Evolutionary conservation across 805 yeast species (phyloP), one percentile per base, ranked within the genome.

Genomic region (Candida maris): DNA sequence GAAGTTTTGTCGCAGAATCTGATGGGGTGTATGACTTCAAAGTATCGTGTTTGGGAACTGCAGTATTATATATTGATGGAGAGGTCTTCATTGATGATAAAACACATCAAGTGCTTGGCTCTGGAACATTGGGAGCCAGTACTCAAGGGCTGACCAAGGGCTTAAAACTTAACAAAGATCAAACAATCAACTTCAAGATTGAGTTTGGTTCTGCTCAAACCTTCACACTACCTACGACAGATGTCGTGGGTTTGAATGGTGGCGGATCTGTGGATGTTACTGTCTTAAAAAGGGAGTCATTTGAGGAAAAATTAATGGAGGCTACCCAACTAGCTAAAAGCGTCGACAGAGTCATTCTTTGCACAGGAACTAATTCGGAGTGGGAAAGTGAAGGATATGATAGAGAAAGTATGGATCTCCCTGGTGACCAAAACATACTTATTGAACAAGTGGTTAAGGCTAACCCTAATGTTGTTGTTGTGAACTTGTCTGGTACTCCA

Each of bases 341-440:
- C 2, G 75, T 56, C 19, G 82, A 77, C 42, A 73, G 73, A 50
- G 80, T 74, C 14, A 54, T 77, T n/a, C 45, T 77, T 30, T 52
- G 64, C 34, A 59, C 71, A 34, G 83, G 83, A 21, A 59, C 73
- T 42, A 65, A 69, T 44, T 56, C 58, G 22, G 80, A 74, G 25
- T 75, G 73, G 69, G 83, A 78, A 53, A 58, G 73, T 16, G 83
- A 77, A 54, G 80, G 82, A 28, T 68, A 60, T 43, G 83, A 77
- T 52, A 61, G 83, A 46, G 50, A 51, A 4, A 45, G 61, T 50
- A 60, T 77, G 72, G 64, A 65, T 28, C 60, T 75, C 23, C 83
- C 83, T 19, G 70, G 71, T 8, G 44, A 49, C 29, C 66, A 71
- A 16, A 64, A 72, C 36, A 63, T 66, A 28, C 62, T 77, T 41